These are phyloP conservation scores for Infundibulicybe gibba DNA, from an alignment of 768 basidiomycete genomes.

Conservation along the genomic window DNA sequence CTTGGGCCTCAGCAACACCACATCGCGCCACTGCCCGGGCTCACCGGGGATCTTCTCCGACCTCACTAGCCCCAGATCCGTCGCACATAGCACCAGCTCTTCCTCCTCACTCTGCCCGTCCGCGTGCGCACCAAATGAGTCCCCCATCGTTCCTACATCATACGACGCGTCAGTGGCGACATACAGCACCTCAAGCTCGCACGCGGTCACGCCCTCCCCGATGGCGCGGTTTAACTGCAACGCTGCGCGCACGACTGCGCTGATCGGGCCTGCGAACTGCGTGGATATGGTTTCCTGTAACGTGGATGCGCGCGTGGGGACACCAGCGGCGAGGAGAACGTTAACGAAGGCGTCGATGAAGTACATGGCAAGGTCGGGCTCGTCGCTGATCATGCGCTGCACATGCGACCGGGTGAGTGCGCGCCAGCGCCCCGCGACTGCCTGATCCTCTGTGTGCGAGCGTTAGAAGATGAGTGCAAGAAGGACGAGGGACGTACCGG, in stretches of 20 bases:
- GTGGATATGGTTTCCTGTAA: conserved; percentile 34
- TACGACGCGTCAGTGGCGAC: conserved; percentile 38
- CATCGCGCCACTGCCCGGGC: conserved; percentile 43
- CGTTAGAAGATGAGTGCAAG: background rate
- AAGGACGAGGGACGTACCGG: conserved; percentile 21
- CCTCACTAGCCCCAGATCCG: conserved; percentile 47
- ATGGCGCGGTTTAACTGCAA: conserved; percentile 52
- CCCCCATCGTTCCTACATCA: conserved; percentile 40
- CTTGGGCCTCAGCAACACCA: conserved; percentile 48
- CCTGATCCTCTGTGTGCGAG: conserved; percentile 33
- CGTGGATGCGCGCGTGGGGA: conserved; percentile 19
- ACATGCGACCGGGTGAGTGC: conserved; percentile 30
- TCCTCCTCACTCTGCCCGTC: conserved; percentile 11
- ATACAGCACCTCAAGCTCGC: conserved; percentile 51
- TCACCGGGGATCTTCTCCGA: conserved; percentile 35
- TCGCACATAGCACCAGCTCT: conserved; percentile 49
- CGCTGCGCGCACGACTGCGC: conserved; percentile 38
- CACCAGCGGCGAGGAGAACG: conserved; percentile 34
- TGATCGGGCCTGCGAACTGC: conserved; percentile 41
- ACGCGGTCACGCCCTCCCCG: conserved; percentile 55
- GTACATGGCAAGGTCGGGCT: conserved; percentile 29
- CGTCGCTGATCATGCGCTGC: conserved; percentile 17
- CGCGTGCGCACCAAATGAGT: conserved; percentile 27
- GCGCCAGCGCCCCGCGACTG: conserved; percentile 41
- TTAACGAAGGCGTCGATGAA: conserved; percentile 37